Conservation (phyloP, 495 filamentous ascomycete genomes). For the Halenospora varia region DNA sequence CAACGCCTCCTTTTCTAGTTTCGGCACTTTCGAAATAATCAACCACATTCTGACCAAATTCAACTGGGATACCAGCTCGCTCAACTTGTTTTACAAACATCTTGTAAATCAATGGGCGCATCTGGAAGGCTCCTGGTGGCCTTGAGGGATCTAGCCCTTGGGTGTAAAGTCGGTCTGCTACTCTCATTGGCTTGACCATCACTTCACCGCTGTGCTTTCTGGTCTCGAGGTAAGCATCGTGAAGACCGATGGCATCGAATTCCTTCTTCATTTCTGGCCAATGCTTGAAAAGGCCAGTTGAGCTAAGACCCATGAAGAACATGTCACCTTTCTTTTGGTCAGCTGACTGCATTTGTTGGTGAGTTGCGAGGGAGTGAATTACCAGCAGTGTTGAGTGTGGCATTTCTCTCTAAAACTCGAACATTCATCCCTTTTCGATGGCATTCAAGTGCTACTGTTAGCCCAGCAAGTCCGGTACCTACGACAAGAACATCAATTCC, state of each 20-base stretch:
- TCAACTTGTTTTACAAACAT: slow-evolving; percentile 51
- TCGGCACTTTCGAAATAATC: slow-evolving; percentile 46
- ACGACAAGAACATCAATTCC: slow-evolving; percentile 58
- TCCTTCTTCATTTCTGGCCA: slow-evolving; percentile 52
- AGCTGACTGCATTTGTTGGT: slow-evolving; percentile 5
- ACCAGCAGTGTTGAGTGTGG: slow-evolving; percentile 3
- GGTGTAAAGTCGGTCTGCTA: not conserved
- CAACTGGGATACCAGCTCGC: slow-evolving; percentile 44
- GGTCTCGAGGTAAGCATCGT: slow-evolving; percentile 43
- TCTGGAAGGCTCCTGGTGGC: slow-evolving; percentile 38
- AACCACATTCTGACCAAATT: slow-evolving; percentile 47
- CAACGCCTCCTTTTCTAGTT: slow-evolving; percentile 36
- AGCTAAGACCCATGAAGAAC: slow-evolving; percentile 42
- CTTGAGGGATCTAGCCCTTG: slow-evolving; percentile 23
- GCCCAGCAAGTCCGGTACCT: slow-evolving; percentile 59
- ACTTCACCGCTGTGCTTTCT: slow-evolving; percentile 45
- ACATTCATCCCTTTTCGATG: slow-evolving; percentile 61
- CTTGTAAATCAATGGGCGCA: slow-evolving; percentile 49
- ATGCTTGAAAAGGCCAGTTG: slow-evolving; percentile 46
- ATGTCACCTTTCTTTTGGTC: slow-evolving; percentile 47
- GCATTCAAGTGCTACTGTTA: slow-evolving; percentile 62
- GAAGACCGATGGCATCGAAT: slow-evolving; percentile 37
- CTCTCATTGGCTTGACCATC: slow-evolving; percentile 28
- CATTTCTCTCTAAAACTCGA: slow-evolving; percentile 47
- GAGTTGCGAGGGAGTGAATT: not conserved